These are phyloP conservation scores for Carex myosuroides DNA, from an alignment of 176 grass and related monocot species.

Conservation along the genomic window DNA sequence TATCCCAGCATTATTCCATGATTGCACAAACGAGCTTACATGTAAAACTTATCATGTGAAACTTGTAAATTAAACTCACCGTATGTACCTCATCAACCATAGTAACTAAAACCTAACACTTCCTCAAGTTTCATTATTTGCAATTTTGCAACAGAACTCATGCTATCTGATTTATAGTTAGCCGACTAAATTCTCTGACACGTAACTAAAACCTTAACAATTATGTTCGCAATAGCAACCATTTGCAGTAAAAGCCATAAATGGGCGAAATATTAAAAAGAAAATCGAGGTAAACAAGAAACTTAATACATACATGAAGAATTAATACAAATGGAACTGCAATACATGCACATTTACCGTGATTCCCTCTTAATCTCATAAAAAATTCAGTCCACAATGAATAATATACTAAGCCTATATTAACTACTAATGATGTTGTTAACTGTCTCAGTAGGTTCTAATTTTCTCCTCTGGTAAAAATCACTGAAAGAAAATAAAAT, in stretches of 20 bases:
- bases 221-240: not conserved
- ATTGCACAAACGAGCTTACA: no score
- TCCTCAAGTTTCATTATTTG: not conserved
- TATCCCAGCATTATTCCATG: no score
- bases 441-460: not conserved
- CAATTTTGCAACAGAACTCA: not conserved
- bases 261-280: not conserved
- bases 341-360: not conserved
- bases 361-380: not conserved
- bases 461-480: not conserved
- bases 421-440: not conserved
- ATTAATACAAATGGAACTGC: not conserved
- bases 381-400: not conserved
- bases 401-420: not conserved
- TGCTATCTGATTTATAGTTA: not conserved
- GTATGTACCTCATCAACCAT: no score
- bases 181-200: not conserved
- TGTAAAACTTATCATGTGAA: no score
- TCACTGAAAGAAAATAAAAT: not conserved
- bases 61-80: no score
- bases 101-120: not conserved
- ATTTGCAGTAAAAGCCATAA: not conserved
- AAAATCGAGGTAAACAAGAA: not conserved
- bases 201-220: not conserved
- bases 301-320: not conserved